These are phyloP conservation scores for Dalbergia oliveri DNA, from an alignment of 306 rosid species.

Conservation along the genomic window DNA sequence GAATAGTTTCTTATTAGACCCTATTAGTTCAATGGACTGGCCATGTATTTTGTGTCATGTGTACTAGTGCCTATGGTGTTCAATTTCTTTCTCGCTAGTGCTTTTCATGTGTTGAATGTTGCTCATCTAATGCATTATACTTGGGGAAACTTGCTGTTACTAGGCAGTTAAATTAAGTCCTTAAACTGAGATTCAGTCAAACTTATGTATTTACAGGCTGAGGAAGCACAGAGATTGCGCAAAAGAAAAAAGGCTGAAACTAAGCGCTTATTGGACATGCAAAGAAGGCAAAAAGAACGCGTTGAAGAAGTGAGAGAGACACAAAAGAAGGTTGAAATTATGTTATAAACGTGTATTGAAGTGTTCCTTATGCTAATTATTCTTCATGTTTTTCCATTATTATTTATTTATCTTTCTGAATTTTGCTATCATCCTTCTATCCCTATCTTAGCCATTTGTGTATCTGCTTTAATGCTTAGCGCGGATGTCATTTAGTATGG, in stretches of 20 bases:
- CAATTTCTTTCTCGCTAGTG: neutral
- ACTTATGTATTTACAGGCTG: slow-evolving; percentile 63
- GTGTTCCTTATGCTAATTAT: slow-evolving; percentile 24
- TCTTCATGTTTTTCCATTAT: slow-evolving; percentile 4
- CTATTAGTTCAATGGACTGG: too few relatives aligned
- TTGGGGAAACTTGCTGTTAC: slow-evolving; percentile 12
- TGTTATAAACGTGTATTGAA: slow-evolving; percentile 14
- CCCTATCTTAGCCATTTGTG: slow-evolving; percentile 4
- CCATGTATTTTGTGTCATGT: neutral
- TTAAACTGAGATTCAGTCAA: slow-evolving; percentile 30
- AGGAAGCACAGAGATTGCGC: slow-evolving; percentile 86
- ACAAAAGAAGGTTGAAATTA: slow-evolving; percentile 80
- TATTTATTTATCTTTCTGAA: slow-evolving; percentile 6
- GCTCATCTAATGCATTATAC: neutral
- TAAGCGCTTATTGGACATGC: slow-evolving; percentile 72
- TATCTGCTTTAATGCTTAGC: slow-evolving; percentile 26
- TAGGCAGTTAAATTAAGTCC: slow-evolving; percentile 21
- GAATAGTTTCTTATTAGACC: too few relatives aligned
- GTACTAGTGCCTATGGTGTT: neutral
- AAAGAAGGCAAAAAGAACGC: slow-evolving; percentile 87
- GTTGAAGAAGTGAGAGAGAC: slow-evolving; percentile 94
- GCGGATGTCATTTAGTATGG: slow-evolving; percentile 3
- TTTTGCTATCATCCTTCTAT: slow-evolving; percentile 9
- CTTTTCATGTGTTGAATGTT: slow-evolving; percentile 19
- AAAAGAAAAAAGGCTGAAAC: slow-evolving; percentile 83